Percentiles rank a stretch among this genome's conserved stretches.
Evolutionary conservation across 2,329 filamentous ascomycete species (phyloP).

Genomic region (Calonectria pauciramosa): DNA sequence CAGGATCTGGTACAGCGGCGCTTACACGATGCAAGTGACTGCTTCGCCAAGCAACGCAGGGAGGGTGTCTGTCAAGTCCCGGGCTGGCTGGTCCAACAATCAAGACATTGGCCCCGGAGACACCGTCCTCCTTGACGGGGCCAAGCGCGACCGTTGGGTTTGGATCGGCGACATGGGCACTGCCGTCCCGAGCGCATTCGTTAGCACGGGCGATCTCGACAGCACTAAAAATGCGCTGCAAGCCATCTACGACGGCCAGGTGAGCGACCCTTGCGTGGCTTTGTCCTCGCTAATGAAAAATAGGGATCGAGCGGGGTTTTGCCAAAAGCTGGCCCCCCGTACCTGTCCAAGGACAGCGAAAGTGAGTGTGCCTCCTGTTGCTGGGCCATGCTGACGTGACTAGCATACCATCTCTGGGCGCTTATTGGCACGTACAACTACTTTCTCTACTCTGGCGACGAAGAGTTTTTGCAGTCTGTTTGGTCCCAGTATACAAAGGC

Average conservation of each 20-base stretch:
- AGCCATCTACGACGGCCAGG: slow-evolving; percentile 61
- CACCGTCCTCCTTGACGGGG: slow-evolving; percentile 63
- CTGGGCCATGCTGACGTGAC: not conserved
- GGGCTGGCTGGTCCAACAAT: not conserved
- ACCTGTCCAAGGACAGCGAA: not conserved
- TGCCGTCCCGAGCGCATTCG: slow-evolving; percentile 65
- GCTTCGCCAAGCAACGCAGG: not conserved
- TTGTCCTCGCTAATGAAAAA: not conserved
- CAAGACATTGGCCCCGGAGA: slow-evolving; percentile 43
- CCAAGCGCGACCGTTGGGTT: slow-evolving; percentile 70
- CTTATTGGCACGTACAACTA: slow-evolving; percentile 2
- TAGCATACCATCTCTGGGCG: slow-evolving; percentile 3
- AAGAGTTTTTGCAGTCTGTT: not conserved
- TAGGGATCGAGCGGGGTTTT: not conserved
- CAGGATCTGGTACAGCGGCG: slow-evolving; percentile 1
- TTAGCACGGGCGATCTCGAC: slow-evolving; percentile 67
- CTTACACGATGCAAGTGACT: not conserved
- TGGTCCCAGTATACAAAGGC: not conserved
- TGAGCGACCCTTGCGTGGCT: not conserved
- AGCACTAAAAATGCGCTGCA: slow-evolving; percentile 64
- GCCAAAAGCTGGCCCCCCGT: slow-evolving; percentile 1
- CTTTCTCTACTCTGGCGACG: not conserved
- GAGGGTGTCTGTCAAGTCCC: not conserved
- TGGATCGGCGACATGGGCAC: slow-evolving; percentile 75
- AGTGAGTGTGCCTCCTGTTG: not conserved